Percentiles rank a stretch among this genome's conserved stretches.
These are phyloP conservation scores for Mycena capillaripes DNA, from an alignment of 768 basidiomycete genomes.

Conservation along the genomic window DNA sequence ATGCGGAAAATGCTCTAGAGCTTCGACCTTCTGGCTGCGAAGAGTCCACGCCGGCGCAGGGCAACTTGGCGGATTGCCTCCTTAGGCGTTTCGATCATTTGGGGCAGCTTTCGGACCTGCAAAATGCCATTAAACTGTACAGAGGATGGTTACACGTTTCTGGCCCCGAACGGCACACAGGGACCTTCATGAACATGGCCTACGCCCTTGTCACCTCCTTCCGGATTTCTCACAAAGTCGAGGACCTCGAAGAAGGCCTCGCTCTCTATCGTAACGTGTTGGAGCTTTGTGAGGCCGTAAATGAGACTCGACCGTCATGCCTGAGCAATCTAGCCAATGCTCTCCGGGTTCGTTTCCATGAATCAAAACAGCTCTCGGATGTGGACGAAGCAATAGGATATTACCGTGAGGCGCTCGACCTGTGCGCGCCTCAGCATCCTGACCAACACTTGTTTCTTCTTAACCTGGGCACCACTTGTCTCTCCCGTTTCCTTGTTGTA, in stretches of 20 bases:
- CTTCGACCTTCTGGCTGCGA: background rate
- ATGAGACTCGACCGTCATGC: background rate
- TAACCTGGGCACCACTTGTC: background rate
- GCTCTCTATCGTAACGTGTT: background rate
- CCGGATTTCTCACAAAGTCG: background rate
- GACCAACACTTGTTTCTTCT: background rate
- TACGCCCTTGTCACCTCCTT: background rate
- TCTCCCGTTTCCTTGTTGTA: background rate
- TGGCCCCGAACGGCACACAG: background rate
- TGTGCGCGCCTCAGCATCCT: background rate
- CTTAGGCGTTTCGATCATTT: background rate
- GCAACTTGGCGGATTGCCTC: background rate
- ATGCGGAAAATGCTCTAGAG: background rate
- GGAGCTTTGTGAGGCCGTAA: background rate
- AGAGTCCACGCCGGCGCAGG: background rate
- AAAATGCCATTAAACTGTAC: background rate
- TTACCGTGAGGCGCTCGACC: background rate
- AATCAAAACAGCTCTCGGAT: background rate
- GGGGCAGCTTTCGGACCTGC: background rate
- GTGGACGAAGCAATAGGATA: background rate
- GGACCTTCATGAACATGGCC: background rate
- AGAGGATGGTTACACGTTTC: background rate
- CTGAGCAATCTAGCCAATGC: background rate
- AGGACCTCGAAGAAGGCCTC: background rate
- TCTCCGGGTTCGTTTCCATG: background rate